A percentile compares a stretch with the other conserved stretches of the same genome.
Conservation (phyloP, 2,329 filamentous ascomycete genomes). For the Alternaria arborescens region DNA sequence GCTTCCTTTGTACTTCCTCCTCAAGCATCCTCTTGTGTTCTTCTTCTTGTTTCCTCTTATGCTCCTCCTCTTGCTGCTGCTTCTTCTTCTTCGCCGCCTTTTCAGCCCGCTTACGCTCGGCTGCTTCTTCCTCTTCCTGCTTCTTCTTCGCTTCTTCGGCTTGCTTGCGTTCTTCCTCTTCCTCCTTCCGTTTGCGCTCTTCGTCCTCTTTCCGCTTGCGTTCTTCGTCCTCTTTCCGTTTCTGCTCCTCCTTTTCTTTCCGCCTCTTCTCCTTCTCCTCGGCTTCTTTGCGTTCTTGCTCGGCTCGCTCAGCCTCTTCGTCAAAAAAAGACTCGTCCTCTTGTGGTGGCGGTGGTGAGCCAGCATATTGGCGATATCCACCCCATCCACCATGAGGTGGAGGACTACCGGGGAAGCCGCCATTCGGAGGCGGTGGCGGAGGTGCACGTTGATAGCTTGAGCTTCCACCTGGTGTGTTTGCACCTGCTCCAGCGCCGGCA, state of each 20-base stretch:
- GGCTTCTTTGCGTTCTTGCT: constrained; percentile 29
- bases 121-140: constrained; percentile 10
- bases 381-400: constrained; percentile 44
- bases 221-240: constrained; percentile 9
- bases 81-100: neutral
- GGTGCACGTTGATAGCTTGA: constrained; percentile 42
- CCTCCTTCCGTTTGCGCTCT: neutral
- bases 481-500: constrained; percentile 44
- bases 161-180: constrained; percentile 28
- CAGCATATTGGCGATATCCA: constrained; percentile 43
- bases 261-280: constrained; percentile 16
- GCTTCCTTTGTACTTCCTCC: neutral
- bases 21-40: constrained; percentile 5
- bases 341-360: constrained; percentile 41
- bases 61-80: neutral
- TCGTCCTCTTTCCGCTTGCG: neutral
- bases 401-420: constrained; percentile 44
- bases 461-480: constrained; percentile 30
- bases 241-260: constrained; percentile 9
- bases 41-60: constrained; percentile 64
- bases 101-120: constrained; percentile 1
- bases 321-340: constrained; percentile 42
- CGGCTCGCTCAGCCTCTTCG: constrained; percentile 67
- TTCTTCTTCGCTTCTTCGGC: constrained; percentile 16
- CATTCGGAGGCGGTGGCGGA: constrained; percentile 41